Evolutionary conservation across 2,329 filamentous ascomycete genomes (phyloP).

Genomic region (Aspergillus vadensis): DNA sequence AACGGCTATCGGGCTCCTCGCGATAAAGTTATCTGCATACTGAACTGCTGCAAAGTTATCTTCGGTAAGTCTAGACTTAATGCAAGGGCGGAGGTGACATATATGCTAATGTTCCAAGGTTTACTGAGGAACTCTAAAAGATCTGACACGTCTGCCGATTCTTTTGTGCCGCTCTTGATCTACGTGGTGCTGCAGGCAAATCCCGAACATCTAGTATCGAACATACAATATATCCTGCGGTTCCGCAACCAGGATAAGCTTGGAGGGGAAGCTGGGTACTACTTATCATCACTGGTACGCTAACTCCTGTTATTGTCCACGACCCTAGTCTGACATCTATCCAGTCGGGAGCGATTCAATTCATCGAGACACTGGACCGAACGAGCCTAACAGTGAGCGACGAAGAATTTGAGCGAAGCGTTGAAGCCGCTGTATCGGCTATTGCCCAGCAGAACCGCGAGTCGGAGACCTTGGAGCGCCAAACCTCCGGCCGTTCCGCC

Average conservation of each 20-base stretch:
- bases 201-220: slow-evolving; percentile 92
- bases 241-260: slow-evolving; percentile 98
- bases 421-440: slow-evolving; percentile 92
- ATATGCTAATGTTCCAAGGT: slow-evolving; percentile 44
- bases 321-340: slow-evolving; percentile 7
- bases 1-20: slow-evolving; percentile 94
- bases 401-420: slow-evolving; percentile 91
- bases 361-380: slow-evolving; percentile 93
- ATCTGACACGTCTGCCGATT: slow-evolving; percentile 86
- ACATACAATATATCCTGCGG: slow-evolving; percentile 95
- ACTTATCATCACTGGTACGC: slow-evolving; percentile 84
- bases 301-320: neutral
- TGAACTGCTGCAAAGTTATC: slow-evolving; percentile 99
- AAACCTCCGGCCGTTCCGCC: slow-evolving; percentile 48
- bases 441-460: slow-evolving; percentile 86
- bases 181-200: slow-evolving; percentile 95
- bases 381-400: slow-evolving; percentile 91
- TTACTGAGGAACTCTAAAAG: slow-evolving; percentile 88
- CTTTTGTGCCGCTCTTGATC: slow-evolving; percentile 91
- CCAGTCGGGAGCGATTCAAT: slow-evolving; percentile 77
- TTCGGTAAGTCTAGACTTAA: slow-evolving; percentile 65
- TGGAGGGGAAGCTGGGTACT: slow-evolving; percentile 96
- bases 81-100: neutral
- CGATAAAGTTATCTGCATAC: slow-evolving; percentile 96
- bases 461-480: slow-evolving; percentile 50